These are phyloP conservation scores for Paraphaeosphaeria sporulosa DNA, from an alignment of 2,329 filamentous ascomycete genomes.

Conservation along the genomic window DNA sequence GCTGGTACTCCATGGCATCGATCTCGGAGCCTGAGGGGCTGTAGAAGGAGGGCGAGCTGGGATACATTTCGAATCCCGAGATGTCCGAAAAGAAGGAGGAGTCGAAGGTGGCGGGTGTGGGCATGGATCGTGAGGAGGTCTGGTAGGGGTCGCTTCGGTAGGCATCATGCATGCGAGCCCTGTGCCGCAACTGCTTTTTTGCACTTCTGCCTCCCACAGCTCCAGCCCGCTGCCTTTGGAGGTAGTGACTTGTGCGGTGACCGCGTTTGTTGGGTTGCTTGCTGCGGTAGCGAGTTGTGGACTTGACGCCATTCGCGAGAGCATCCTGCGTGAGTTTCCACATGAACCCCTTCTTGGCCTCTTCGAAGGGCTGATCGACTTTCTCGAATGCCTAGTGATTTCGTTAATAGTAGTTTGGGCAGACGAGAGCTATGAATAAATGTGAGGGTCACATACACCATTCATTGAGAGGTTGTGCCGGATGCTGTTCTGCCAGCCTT, in stretches of 20 bases:
- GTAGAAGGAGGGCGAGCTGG: slow-evolving; percentile 26
- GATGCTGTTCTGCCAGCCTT: slow-evolving; percentile 94
- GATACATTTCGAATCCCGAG: slow-evolving; percentile 10
- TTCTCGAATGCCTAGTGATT: slow-evolving; percentile 62
- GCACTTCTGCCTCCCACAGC: slow-evolving; percentile 56
- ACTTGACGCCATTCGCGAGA: slow-evolving; percentile 75
- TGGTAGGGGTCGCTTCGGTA: slow-evolving; percentile 31
- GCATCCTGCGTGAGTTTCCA: slow-evolving; percentile 81
- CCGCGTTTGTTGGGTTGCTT: slow-evolving; percentile 56
- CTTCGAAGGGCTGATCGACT: slow-evolving; percentile 56
- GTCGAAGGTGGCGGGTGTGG: slow-evolving; percentile 21
- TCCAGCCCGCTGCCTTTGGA: slow-evolving; percentile 55
- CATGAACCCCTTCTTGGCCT: slow-evolving; percentile 71
- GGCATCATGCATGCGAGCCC: slow-evolving; percentile 25
- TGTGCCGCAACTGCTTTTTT: slow-evolving; percentile 24
- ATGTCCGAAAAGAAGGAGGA: slow-evolving; percentile 17
- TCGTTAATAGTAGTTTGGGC: slow-evolving; percentile 21
- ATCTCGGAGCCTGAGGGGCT: slow-evolving; percentile 23
- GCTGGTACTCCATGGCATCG: slow-evolving; percentile 24
- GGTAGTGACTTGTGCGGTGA: slow-evolving; percentile 33
- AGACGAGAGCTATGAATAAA: slow-evolving; percentile 2
- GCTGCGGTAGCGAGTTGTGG: slow-evolving; percentile 71
- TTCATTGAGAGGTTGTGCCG: slow-evolving; percentile 98
- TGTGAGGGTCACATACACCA: slow-evolving; percentile 63
- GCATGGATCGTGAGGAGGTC: slow-evolving; percentile 21